These are phyloP conservation scores for Ophiocordyceps camponoti-saundersi DNA, from an alignment of 2,329 filamentous ascomycete species.

Conservation along the genomic window DNA sequence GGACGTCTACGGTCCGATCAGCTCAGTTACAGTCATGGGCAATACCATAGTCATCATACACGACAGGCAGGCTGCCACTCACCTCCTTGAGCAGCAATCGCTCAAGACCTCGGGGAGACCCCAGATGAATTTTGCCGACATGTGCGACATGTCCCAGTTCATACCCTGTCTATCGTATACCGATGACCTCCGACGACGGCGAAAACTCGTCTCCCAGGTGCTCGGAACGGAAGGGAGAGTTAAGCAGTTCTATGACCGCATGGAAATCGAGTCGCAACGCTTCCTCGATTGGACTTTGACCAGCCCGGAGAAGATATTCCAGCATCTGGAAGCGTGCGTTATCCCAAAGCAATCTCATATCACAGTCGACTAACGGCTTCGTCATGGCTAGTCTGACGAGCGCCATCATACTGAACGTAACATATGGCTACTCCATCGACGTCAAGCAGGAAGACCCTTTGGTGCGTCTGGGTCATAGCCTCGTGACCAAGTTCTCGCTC, in stretches of 20 bases:
- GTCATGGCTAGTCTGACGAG: constrained; percentile 3
- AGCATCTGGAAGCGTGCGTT: background rate
- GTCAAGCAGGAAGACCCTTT: constrained; percentile 12
- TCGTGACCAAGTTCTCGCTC: constrained; percentile 12
- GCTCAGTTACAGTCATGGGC: constrained; percentile 19
- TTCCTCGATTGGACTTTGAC: background rate
- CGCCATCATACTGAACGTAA: background rate
- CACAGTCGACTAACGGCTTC: background rate
- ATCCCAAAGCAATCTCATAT: too few species aligned
- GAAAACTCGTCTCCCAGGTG: background rate
- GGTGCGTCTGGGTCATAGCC: constrained; percentile 11
- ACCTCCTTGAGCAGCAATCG: constrained; percentile 15
- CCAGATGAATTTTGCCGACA: background rate
- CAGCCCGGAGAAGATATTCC: background rate
- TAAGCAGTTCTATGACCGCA: background rate
- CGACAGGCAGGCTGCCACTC: constrained; percentile 14
- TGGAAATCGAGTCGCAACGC: background rate
- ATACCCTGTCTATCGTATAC: background rate
- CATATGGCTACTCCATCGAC: constrained; percentile 16
- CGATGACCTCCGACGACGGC: background rate
- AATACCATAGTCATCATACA: constrained; percentile 23
- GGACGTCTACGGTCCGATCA: constrained; percentile 23
- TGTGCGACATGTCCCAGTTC: background rate
- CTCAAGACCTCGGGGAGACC: background rate
- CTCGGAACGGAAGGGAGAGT: background rate